Base-by-base conservation (phyloP, 805 yeast species). In the Hanseniaspora guilliermondii region DNA sequence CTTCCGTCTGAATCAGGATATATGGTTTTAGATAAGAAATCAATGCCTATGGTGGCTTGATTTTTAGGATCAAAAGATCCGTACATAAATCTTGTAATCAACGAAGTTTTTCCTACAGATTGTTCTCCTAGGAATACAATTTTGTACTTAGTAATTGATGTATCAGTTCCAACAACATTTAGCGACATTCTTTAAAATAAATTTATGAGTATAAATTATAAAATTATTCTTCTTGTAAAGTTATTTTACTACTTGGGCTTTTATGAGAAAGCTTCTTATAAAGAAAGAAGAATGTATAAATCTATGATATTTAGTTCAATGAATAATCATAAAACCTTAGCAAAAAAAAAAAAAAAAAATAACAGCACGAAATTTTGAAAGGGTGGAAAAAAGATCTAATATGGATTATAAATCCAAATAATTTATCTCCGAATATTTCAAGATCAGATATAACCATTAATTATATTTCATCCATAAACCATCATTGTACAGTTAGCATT, bases 81-180 rank as follows among this genome's bases (percentile, higher is more conserved):
- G 67, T 91, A 91, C 97, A 91, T 91, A 72, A 93, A 91, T 60
- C 97, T 75, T n/a, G 97, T 89, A 60, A 91, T 87, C 58, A 91
- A 76, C 2, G 97, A 91, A 5, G 98, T 91, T 67, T 91, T 91
- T 41, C 98, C 98, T 40, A 91, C 97, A 74, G 84, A 85, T 64
- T 93, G 87, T 68, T 91, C 98, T n/a, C 98, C 98, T 37, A 91
- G 75, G 67, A 91, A 93, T 36, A 91, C 97, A 56, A 91, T 86
- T 70, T 93, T 91, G 67, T 82, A 84, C 67, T 85, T 85, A 57
- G 74, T 72, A 46, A 73, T 56, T 0, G 74, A 59, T 24, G 64
- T 67, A 2, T 64, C 65, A n/a, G 49, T 22, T 16, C 53, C 56
- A 27, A 42, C 56, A 27, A 54, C 56, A 27, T 54, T 47, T 19